Conservation (phyloP, 805 yeast genomes). For the Metschnikowia aberdeeniae region DNA sequence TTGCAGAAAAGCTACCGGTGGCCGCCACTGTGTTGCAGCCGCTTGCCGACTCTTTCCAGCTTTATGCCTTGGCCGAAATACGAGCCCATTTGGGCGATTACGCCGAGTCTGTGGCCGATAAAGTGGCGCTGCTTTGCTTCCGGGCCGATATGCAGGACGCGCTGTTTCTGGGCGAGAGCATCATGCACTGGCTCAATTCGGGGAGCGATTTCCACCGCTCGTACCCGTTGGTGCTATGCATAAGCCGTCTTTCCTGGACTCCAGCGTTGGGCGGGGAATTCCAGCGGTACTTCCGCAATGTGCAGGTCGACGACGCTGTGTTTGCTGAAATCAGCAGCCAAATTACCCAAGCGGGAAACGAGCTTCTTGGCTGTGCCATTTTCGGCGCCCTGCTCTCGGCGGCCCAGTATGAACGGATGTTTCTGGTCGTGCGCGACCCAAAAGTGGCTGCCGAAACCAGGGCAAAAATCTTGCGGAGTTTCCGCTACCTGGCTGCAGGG, state of each 20-base stretch:
- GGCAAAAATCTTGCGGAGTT: constrained; percentile 21
- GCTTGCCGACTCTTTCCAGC: not conserved
- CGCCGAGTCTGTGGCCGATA: not conserved
- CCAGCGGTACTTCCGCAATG: constrained; percentile 14
- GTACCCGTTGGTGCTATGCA: not conserved
- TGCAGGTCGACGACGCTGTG: constrained; percentile 10
- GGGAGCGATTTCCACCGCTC: not conserved
- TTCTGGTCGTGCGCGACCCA: constrained; percentile 23
- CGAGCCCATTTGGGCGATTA: not conserved
- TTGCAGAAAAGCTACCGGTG: not conserved
- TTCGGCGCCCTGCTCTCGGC: constrained; percentile 19
- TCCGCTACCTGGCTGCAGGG: constrained; percentile 17
- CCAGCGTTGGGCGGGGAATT: constrained; percentile 10
- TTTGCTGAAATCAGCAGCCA: constrained; percentile 32
- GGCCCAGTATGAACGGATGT: constrained; percentile 17
- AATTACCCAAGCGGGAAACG: constrained; percentile 34
- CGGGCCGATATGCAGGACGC: not conserved
- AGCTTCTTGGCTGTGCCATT: constrained; percentile 35
- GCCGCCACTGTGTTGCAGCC: not conserved
- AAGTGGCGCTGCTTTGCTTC: not conserved
- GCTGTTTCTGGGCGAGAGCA: constrained; percentile 7
- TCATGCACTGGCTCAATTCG: constrained; percentile 11
- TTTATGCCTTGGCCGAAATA: constrained; percentile 11
- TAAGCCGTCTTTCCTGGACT: constrained; percentile 7
- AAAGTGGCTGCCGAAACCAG: constrained; percentile 29